These are phyloP conservation scores for Asterionellopsis glacialis DNA, from an alignment of 108 stramenopile species.

Conservation along the genomic window DNA sequence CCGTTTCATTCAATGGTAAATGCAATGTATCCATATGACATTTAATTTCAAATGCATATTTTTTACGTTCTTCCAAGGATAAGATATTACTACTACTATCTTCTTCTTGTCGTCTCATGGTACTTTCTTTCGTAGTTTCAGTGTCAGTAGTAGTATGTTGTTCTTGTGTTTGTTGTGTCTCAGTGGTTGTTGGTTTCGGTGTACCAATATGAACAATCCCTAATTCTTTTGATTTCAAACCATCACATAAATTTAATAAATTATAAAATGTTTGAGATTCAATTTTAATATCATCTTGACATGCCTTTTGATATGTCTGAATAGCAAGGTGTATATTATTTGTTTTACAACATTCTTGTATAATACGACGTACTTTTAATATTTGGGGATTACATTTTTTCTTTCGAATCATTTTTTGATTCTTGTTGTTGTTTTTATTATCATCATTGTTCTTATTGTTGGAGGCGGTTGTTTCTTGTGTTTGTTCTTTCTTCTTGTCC, in stretches of 20 bases:
- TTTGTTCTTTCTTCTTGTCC: too few relatives aligned
- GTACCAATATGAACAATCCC: slow-evolving; percentile 59
- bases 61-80: slow-evolving; percentile 31
- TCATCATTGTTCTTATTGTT: too few relatives aligned
- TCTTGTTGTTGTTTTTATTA: background rate
- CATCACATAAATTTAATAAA: slow-evolving; percentile 78
- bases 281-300: slow-evolving; percentile 29
- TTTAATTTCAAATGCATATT: slow-evolving; percentile 66
- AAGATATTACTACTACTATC: too few relatives aligned
- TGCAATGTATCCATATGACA: slow-evolving; percentile 43
- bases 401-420: background rate
- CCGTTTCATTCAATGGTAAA: slow-evolving; percentile 71
- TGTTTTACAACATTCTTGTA: slow-evolving; percentile 66
- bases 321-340: slow-evolving; percentile 63
- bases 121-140: background rate
- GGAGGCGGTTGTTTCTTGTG: too few relatives aligned
- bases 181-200: slow-evolving; percentile 23
- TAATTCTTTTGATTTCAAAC: slow-evolving; percentile 31
- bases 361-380: slow-evolving; percentile 43
- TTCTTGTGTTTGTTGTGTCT: background rate
- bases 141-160: background rate
- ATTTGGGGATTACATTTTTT: slow-evolving; percentile 14
- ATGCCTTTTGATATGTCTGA: slow-evolving; percentile 35
- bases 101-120: background rate
- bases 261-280: slow-evolving; percentile 81